These are phyloP conservation scores for Zoysia pacifica DNA, from an alignment of 176 grass and related monocot genomes.

Conservation along the genomic window DNA sequence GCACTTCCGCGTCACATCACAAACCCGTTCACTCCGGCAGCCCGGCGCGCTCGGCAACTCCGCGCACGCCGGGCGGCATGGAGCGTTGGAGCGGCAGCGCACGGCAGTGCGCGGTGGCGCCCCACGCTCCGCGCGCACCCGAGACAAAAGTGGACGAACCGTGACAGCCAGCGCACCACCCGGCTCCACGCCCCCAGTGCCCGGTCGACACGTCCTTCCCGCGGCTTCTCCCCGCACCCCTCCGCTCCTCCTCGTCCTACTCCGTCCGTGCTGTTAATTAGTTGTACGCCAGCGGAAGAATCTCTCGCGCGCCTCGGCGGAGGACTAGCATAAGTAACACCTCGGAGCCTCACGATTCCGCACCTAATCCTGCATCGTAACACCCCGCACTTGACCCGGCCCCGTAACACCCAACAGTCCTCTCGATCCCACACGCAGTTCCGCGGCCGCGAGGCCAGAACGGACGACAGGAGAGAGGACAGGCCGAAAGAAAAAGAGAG, in stretches of 20 bases:
- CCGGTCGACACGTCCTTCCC: neutral
- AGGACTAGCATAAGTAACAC: slow-evolving; percentile 21
- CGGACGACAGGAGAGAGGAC: neutral
- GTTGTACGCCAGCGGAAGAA: neutral
- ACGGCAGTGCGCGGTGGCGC: too few relatives aligned
- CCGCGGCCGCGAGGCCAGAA: neutral
- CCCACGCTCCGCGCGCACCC: too few relatives aligned
- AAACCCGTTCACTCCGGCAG: too few relatives aligned
- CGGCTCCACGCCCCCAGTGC: neutral
- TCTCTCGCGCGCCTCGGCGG: neutral
- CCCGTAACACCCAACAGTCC: slow-evolving; percentile 32
- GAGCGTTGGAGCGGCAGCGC: too few relatives aligned
- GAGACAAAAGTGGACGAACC: neutral
- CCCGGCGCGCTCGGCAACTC: too few relatives aligned
- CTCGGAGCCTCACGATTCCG: slow-evolving; percentile 3
- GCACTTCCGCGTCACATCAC: too few relatives aligned
- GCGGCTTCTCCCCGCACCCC: neutral
- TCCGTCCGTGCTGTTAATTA: neutral
- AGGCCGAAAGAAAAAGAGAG: neutral
- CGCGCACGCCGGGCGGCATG: too few relatives aligned
- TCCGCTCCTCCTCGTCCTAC: neutral
- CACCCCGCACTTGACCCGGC: neutral
- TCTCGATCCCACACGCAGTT: too few relatives aligned
- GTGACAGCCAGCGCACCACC: neutral
- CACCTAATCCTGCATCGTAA: slow-evolving; percentile 48